Base-by-base conservation (phyloP, 257 asterid species). In the Lycium ferocissimum region DNA sequence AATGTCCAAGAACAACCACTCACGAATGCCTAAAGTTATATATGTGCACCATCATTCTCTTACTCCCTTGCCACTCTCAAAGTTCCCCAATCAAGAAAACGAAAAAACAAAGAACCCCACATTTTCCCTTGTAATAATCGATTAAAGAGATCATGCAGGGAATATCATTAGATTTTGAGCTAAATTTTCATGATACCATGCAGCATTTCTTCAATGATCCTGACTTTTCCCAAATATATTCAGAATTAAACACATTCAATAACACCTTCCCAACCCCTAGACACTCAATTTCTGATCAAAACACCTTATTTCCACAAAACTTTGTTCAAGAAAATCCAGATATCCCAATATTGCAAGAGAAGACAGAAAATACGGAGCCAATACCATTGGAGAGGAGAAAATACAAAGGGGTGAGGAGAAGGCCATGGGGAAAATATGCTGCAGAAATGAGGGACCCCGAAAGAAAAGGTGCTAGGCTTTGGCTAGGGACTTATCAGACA, bases 401-500 rank as follows among this genome's bases (percentile, higher is more conserved):
- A 45, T 80, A 80, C 15, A 56, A 62, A 57, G 84, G 84, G n/a
- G 84, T 80, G 40, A 80, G 84, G 17, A 8, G 73, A 13, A 56
- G 72, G 40, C 84, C 84, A 45, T 80, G 84, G 84, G 84, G 84
- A 40, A 80, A 57, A 20, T 80, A 37, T n/a, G 84, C 84, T 0
- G 84, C 84, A 0, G 84, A 56, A 62, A 80, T 80, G 59, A 56
- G 84, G 70, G 84, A 80, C 37, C 84, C 84, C 2, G 4, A 59
- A 0, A 57, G 83, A 9, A 80, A 17, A 53, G 83, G 83, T 1
- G 69, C 35, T 0, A 13, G 83, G 22, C 67, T 70, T 1, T 70
- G 78, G 78, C 53, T 70, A 0, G 78, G 78, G 9, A 70, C 78
- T 37, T 70, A 70, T 17, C 53, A 70, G 7, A 9, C 22, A 0